Evolutionary conservation across 352 stramenopile species (phyloP).

Genomic region (Aphanomyces astaci): DNA sequence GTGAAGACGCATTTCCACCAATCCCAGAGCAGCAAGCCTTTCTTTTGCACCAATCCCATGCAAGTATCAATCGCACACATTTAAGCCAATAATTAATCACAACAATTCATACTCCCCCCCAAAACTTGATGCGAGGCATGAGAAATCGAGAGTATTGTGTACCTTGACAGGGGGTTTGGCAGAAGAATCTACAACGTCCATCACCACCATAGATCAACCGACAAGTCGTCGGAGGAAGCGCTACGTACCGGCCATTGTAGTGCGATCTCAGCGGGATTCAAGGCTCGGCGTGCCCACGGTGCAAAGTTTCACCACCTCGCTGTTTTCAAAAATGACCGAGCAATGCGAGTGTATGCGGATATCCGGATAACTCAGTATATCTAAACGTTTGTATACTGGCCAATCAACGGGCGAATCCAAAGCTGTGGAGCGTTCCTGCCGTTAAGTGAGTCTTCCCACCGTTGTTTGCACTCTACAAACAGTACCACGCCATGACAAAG

Average conservation of each 20-base stretch:
- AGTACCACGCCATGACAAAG: neutral
- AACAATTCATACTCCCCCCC: neutral
- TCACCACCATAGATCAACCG: neutral
- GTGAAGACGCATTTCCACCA: neutral
- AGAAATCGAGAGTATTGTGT: neutral
- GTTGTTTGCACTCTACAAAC: neutral
- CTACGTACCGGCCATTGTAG: neutral
- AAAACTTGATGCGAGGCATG: neutral
- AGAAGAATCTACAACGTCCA: neutral
- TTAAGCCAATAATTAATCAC: slow-evolving; percentile 7
- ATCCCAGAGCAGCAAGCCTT: neutral
- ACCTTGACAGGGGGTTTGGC: neutral
- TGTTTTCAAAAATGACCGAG: slow-evolving; percentile 1
- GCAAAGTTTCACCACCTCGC: neutral
- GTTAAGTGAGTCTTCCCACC: neutral
- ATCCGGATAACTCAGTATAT: neutral
- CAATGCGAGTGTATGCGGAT: neutral
- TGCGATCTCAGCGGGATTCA: neutral
- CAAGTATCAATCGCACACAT: neutral
- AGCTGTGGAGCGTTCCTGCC: neutral
- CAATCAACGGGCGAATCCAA: neutral
- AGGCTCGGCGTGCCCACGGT: neutral
- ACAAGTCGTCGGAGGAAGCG: neutral
- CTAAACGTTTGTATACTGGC: slow-evolving; percentile 1
- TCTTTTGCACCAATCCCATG: neutral